Evolutionary conservation across 2,329 filamentous ascomycete genomes (phyloP), one percentile per base, ranked within the genome.

Genomic region (Fusarium redolens): DNA sequence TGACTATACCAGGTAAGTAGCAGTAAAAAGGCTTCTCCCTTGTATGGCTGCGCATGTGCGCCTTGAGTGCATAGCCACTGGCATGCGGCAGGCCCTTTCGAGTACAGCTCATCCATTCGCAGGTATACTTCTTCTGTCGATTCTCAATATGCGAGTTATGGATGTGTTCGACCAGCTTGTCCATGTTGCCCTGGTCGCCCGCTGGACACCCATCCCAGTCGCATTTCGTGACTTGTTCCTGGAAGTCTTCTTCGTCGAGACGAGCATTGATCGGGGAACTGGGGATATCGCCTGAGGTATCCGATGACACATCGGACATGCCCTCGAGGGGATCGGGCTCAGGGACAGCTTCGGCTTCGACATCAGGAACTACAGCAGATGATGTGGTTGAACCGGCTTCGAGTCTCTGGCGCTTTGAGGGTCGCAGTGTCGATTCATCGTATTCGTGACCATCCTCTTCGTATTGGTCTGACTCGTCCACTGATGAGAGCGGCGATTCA

Each of bases 1-100:
- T 60, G 28, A 33, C 37, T 87, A 72, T 87, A 97, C 95, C 96
- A 64, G 96, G 96, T 44, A 99, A 84, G 35, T 95, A 93, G 83
- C 96, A 99, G 84, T 97, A 98, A 81, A 98, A 98, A 0, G 96
- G 96, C 84, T 99, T 99, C 86, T 99, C 96, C 79, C 96, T 90
- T 3, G 96, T 99, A 81, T 99, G 96, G 80, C 95, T 98, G 76
- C 96, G 89, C 95, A 99, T 97, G 80, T 99, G 96, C 14, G 96
- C 96, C 81, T 97, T 95, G 72, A 99, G 85, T 8, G 96, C 96
- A 83, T 99, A 99, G 5, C 94, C 96, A 78, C 95, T 97, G 3
- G 96, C 96, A 83, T 99, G 96, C 22, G 94, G 91, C 82, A 96
- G 91, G 67, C 95, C 94, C 84, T 97, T 98, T 69, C 95, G 86